Evolutionary conservation across 2,329 filamentous ascomycete genomes (phyloP), one percentile per base, ranked within the genome.

Genomic region (Rachicladosporium sp.): DNA sequence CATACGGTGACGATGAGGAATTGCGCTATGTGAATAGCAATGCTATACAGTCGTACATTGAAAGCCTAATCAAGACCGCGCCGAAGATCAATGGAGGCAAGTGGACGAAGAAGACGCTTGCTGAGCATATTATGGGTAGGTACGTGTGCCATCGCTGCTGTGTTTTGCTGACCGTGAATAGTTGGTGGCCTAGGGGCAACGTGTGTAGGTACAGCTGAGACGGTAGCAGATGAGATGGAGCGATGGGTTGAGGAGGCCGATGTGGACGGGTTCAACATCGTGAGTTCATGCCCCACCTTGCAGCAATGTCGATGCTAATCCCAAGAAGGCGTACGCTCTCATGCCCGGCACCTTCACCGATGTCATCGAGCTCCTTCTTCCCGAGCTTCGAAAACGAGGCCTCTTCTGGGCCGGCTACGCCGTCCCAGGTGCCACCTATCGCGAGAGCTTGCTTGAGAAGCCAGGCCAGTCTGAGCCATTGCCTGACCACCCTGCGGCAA

Each of bases 221-320:
- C 75, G 46, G 78, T 84, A 1, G 80, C 77, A 0, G 79, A 85
- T 52, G 69, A 71, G 33, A 65, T 86, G 41, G 76, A 85, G 58
- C 59, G 65, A 1, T 85, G 80, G 80, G 65, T 83, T 0, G 52
- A 64, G 4, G 79, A 82, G 54, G 78, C 76, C 0, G 80, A 82
- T 47, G 71, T 85, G 1, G 80, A 85, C 52, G 80, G 80, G 0
- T 86, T 86, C 59, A 86, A 86, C 52, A 70, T 85, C 55, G 78
- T 78, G 54, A 62, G 72, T n/a, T n/a, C n/a, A n/a, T n/a, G n/a
- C n/a, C n/a, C n/a, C n/a, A n/a, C n/a, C n/a, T n/a, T n/a, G n/a
- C n/a, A n/a, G n/a, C n/a, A n/a, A n/a, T n/a, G n/a, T n/a, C n/a
- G n/a, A n/a, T n/a, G n/a, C n/a, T n/a, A n/a, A n/a, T n/a, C n/a